Conservation (phyloP, 108 stramenopile genomes). For the Fragilaria radians region DNA sequence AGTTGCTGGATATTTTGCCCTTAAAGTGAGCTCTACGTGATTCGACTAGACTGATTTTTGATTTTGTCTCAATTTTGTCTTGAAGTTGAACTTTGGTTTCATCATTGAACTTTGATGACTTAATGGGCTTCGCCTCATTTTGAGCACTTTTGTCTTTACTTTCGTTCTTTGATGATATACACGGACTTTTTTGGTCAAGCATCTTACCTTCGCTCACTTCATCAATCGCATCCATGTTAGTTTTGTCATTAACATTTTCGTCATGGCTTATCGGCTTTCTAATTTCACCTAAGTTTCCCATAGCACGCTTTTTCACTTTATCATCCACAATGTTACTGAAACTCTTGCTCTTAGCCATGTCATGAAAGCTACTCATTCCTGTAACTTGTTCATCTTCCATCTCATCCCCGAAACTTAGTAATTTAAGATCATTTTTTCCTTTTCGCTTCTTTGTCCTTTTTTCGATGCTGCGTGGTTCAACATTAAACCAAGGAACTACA, state of each 20-base stretch:
- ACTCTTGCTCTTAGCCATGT: constrained; percentile 40
- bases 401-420: constrained; percentile 86
- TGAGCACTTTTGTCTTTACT: not conserved
- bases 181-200: not conserved
- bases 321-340: constrained; percentile 27
- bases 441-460: constrained; percentile 53
- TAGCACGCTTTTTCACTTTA: not conserved
- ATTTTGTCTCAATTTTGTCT: not conserved
- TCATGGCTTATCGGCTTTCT: too few relatives aligned
- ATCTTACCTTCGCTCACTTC: not conserved
- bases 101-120: not conserved
- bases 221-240: not conserved
- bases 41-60: constrained; percentile 40
- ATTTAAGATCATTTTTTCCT: constrained; percentile 72
- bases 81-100: not conserved
- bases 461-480: constrained; percentile 3
- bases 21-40: constrained; percentile 61
- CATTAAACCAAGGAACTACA: constrained; percentile 45
- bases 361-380: constrained; percentile 63
- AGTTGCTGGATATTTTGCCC: constrained; percentile 24
- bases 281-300: too few relatives aligned
- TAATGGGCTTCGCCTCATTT: not conserved
- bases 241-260: too few relatives aligned
- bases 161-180: not conserved
- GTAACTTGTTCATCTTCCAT: constrained; percentile 46